phyloP scores from a whole-genome alignment of 2,329 filamentous ascomycete genomes.

The Incumbomyces delicatus region DNA sequence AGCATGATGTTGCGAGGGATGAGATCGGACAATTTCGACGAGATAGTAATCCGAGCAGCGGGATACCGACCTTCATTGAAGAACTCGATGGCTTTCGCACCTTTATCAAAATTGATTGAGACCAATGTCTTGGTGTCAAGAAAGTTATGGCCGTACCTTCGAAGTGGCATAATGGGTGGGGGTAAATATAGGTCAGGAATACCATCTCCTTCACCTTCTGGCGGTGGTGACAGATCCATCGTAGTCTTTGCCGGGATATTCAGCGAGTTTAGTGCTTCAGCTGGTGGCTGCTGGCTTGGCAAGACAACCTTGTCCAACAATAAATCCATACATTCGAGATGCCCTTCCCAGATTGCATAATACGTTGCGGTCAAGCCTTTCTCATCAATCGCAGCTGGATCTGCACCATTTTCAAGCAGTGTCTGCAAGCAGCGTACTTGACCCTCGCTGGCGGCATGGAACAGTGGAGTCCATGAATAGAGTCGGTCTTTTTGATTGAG shows the following conservation, averaged over 20 bases:
- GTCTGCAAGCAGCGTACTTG: conserved; percentile 80
- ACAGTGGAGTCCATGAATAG: conserved; percentile 93
- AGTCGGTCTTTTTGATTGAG: conserved; percentile 89
- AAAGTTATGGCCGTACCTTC: conserved; percentile 96
- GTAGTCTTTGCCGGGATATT: conserved; percentile 10
- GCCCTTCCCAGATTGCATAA: conserved; percentile 96
- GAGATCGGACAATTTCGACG: conserved; percentile 88
- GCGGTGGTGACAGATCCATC: conserved; percentile 17
- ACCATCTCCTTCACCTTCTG: conserved; percentile 50
- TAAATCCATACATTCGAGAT: conserved; percentile 86
- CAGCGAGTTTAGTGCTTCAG: conserved; percentile 1
- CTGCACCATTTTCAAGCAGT: conserved; percentile 67
- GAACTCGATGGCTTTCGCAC: conserved; percentile 73
- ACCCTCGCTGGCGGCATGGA: conserved; percentile 92
- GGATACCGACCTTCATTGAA: conserved; percentile 97
- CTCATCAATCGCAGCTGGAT: conserved; percentile 75
- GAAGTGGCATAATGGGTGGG: conserved; percentile 87
- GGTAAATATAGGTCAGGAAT: conserved; percentile 88
- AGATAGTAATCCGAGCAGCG: conserved; percentile 87
- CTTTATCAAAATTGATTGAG: conserved; percentile 77
- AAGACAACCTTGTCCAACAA: conserved; percentile 40
- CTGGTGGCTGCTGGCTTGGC: background rate
- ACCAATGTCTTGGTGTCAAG: conserved; percentile 95
- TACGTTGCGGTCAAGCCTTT: conserved; percentile 93
- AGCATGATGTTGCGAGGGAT: conserved; percentile 94